Evolutionary conservation across 2,329 filamentous ascomycete species (phyloP), one percentile per base, ranked within the genome.

Genomic region (Purpureocillium takamizusanense): DNA sequence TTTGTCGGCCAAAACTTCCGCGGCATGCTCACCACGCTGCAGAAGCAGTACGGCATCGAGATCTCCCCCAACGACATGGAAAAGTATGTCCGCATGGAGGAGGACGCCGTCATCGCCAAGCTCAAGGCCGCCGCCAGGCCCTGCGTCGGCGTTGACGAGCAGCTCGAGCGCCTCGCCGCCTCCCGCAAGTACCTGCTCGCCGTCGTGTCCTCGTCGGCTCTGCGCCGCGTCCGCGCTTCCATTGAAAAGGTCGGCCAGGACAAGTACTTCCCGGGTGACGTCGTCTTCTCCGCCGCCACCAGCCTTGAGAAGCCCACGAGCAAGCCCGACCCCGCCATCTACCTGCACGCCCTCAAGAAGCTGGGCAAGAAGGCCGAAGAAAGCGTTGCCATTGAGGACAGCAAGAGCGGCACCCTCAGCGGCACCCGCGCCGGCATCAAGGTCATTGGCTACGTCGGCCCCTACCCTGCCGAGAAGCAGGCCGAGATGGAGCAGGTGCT

Each of bases 1-100:
- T 95, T 94, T 54, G 86, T 95, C 51, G 88, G 89, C 52, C 83
- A 92, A 61, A 94, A 94, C 74, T 95, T 94, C 75, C 86, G 87
- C 50, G 86, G 86, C 63, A 94, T 94, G 86, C 81, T 94, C 65
- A 63, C 69, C 42, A 78, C 77, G 44, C 77, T 95, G 44, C 80
- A 88, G 62, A 67, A 78, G 60, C 82, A 84, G 62, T 80, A 86
- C 70, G 70, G 72, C 62, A 90, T 94, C 63, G 65, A 72, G 38
- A 76, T 95, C 63, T 51, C 63, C 18, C 60, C 71, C 15, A 78
- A 76, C 2, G 84, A 94, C 55, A 63, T 88, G 41, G 80, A 92
- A 51, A 60, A 57, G 31, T 94, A 86, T 59, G 86, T 94, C 45
- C 71, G 67, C 51, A 71, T 72, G 51, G 88, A 95, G 65, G 83